Conservation (phyloP, 306 rosid species). For the Cicer judaicum region DNA sequence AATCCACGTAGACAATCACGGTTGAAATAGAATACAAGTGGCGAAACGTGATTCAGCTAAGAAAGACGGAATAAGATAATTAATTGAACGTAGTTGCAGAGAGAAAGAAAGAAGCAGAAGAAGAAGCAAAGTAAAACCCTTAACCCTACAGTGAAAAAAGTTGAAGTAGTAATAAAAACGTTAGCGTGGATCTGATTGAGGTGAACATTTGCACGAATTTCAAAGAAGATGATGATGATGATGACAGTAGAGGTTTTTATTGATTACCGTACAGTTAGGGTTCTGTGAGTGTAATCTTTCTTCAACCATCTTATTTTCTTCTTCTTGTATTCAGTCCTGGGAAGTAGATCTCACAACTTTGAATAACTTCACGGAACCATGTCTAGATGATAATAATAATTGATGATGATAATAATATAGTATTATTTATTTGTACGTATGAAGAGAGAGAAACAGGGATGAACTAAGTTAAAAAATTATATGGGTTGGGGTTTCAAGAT, state of each 20-base stretch:
- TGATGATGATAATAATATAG: neutral
- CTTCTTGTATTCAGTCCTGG: conserved; percentile 28
- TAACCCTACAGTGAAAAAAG: conserved; percentile 30
- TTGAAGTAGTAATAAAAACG: conserved; percentile 18
- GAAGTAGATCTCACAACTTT: conserved; percentile 61
- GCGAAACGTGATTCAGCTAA: conserved; percentile 32
- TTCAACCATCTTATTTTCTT: conserved; percentile 33
- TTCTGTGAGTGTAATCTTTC: conserved; percentile 47
- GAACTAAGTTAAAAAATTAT: neutral
- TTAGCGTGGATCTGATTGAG: conserved; percentile 56
- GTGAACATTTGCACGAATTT: conserved; percentile 33
- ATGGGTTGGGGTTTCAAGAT: conserved; percentile 33
- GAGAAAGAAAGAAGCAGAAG: neutral
- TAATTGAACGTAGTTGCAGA: neutral
- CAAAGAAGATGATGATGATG: conserved; percentile 50
- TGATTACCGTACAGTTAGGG: conserved; percentile 52
- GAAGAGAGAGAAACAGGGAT: neutral
- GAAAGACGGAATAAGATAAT: neutral
- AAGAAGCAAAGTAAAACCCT: conserved; percentile 33
- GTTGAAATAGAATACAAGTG: neutral
- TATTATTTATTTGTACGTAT: conserved; percentile 7
- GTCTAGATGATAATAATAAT: conserved; percentile 9
- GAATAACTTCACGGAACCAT: conserved; percentile 32
- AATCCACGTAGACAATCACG: conserved; percentile 36
- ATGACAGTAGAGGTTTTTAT: conserved; percentile 23